Conservation (phyloP, 352 stramenopile genomes). For the Globisporangium radiosum region DNA sequence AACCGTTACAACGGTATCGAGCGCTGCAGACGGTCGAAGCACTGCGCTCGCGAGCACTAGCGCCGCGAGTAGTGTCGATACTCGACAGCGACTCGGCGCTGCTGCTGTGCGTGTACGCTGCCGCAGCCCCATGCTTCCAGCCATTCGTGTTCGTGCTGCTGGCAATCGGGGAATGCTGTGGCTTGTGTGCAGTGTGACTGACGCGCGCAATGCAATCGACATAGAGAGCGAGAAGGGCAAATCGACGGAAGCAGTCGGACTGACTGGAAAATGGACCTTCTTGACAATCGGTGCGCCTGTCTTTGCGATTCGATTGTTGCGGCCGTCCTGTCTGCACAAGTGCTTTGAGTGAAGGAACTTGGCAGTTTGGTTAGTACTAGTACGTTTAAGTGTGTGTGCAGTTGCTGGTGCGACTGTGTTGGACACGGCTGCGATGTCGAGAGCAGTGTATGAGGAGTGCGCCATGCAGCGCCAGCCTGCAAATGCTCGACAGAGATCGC, state of each 20-base stretch:
- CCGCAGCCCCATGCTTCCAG: not conserved
- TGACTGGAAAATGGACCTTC: conserved; percentile 2
- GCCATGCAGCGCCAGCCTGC: no score
- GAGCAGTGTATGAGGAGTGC: no score
- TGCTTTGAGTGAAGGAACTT: no score
- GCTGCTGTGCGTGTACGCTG: not conserved
- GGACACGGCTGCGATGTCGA: no score
- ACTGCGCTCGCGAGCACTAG: conserved; percentile 6
- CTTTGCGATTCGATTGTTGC: not conserved
- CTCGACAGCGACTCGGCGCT: not conserved
- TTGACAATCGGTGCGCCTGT: not conserved
- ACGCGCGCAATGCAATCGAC: not conserved
- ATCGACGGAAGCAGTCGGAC: not conserved
- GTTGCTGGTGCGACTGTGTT: no score
- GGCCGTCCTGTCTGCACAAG: not conserved
- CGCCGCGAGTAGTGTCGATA: not conserved
- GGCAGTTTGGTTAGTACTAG: no score
- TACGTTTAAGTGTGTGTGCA: no score
- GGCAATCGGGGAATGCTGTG: not conserved
- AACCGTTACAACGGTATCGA: no score
- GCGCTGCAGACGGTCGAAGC: not conserved
- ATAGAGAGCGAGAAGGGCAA: not conserved
- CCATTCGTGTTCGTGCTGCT: not conserved
- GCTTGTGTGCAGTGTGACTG: no score
- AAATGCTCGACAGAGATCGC: no score